Base-by-base conservation (phyloP, 768 basidiomycete species). In the Pleurotus tuoliensis region DNA sequence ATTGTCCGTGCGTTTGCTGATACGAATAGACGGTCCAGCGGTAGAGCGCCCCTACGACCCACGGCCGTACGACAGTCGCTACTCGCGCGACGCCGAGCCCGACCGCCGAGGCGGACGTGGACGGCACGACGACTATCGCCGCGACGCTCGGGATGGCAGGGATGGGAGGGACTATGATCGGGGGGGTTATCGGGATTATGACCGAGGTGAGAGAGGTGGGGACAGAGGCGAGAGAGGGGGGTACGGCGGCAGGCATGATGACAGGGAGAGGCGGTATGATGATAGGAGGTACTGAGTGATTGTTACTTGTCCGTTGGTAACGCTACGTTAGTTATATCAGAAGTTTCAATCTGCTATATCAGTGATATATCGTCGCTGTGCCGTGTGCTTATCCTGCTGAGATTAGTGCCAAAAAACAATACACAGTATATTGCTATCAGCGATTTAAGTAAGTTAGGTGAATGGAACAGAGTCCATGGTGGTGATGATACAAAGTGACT, bases 41-140 rank as follows among this genome's bases (percentile, higher is more conserved):
- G 92, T 82, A 61, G 91, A 94, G 66, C 83, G 93, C 30, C 92
- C 85, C 1, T 97, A 98, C 66, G 92, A 94, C 67, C 94, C 93
- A 40, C 84, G 94, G 58, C 92, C 94, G 0, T 93, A 94, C 69
- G 92, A 95, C 71, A 86, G 85, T 61, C 90, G 92, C 62, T 95
- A 95, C 73, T 76, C 82, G 11, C 83, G 87, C 46, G 71, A 74
- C 44, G 64, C 81, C 56, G 76, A 80, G 41, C 41, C n/a, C 20
- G 58, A 69, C 3, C 67, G 63, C 25, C 64, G 71, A 57, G 53
- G 64, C 53, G 62, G 67, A n/a, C 69, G 72, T 9, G 59, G 30
- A 34, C 30, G 30, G 30, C 30, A 34, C 9, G 30, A 82, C 56
- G 75, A 80, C 57, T 77, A 81, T 57, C 69, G 77, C 13, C 72